A percentile compares a stretch with the other conserved stretches of the same genome.
Evolutionary conservation across 257 asterid genomes (phyloP).

Genomic region (Lantana camara): DNA sequence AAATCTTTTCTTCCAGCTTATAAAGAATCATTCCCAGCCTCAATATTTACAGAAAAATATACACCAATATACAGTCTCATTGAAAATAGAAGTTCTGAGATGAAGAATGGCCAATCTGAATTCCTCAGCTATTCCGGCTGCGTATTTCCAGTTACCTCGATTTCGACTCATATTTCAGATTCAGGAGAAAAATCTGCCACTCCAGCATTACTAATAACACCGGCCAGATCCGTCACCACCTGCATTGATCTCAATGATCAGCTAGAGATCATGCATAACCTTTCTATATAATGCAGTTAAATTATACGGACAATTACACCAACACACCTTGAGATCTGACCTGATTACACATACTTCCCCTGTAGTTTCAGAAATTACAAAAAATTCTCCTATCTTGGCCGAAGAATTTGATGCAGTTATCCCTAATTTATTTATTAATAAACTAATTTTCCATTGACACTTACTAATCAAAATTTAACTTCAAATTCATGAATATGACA

Average conservation of each 20-base stretch:
- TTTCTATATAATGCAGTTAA: background rate
- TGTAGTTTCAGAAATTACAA: too few relatives aligned
- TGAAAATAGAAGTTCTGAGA: background rate
- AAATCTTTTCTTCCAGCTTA: background rate
- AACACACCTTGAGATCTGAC: too few relatives aligned
- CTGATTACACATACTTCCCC: too few relatives aligned
- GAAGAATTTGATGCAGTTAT: too few relatives aligned
- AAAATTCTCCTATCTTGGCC: too few relatives aligned
- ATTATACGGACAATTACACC: too few relatives aligned
- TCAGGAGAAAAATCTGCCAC: conserved; percentile 59
- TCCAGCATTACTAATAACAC: conserved; percentile 33
- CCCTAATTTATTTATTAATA: too few relatives aligned
- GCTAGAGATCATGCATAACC: background rate
- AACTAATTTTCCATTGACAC: too few relatives aligned
- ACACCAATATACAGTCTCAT: background rate
- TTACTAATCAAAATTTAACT: too few relatives aligned
- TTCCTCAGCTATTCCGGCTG: background rate
- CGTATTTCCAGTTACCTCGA: background rate
- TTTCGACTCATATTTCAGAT: conserved; percentile 27
- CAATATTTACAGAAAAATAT: conserved; percentile 1
- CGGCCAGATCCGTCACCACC: conserved; percentile 46
- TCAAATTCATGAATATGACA: too few relatives aligned
- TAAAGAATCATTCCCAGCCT: background rate
- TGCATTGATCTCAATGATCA: conserved; percentile 18
- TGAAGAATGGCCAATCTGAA: background rate